Evolutionary conservation across 1,284 basidiomycete genomes (phyloP).

Genomic region (Cyathus pygmaeus): DNA sequence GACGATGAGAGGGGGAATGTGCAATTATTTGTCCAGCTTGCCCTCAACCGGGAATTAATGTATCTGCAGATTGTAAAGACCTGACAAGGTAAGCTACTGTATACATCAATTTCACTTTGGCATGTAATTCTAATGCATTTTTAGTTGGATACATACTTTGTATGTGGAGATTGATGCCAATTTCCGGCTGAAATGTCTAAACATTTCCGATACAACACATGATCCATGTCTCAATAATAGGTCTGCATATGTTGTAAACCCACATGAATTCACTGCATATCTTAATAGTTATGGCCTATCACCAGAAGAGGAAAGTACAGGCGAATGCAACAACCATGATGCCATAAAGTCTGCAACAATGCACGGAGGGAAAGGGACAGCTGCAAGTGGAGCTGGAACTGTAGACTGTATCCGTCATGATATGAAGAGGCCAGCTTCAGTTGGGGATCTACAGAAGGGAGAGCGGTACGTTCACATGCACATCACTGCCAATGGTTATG

Average conservation of each 20-base stretch:
- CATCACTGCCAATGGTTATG: too few relatives aligned
- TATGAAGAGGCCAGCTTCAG: slow-evolving; percentile 27
- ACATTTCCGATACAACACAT: slow-evolving; percentile 18
- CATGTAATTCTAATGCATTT: background rate
- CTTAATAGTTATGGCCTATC: slow-evolving; percentile 7
- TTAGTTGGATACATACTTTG: slow-evolving; percentile 23
- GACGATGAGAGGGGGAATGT: slow-evolving; percentile 34
- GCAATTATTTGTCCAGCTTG: slow-evolving; percentile 47
- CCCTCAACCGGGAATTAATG: slow-evolving; percentile 41
- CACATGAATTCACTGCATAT: slow-evolving; percentile 14
- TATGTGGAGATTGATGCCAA: slow-evolving; percentile 27
- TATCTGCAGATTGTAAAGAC: slow-evolving; percentile 35
- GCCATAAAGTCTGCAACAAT: slow-evolving; percentile 33
- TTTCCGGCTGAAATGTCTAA: slow-evolving; percentile 21
- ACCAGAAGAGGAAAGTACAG: slow-evolving; percentile 13
- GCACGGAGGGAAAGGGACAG: slow-evolving; percentile 23
- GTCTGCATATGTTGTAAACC: slow-evolving; percentile 26
- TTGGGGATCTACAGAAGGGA: slow-evolving; percentile 45
- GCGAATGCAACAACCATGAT: slow-evolving; percentile 21
- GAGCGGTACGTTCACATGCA: slow-evolving; percentile 42
- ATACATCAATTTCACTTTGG: background rate
- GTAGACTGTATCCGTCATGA: slow-evolving; percentile 41
- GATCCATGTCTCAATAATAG: slow-evolving; percentile 28
- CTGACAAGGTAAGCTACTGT: background rate
- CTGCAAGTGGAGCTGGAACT: slow-evolving; percentile 37